These are phyloP conservation scores for Cucurbitaria berberidis DNA, from an alignment of 2,329 filamentous ascomycete species.

Conservation along the genomic window DNA sequence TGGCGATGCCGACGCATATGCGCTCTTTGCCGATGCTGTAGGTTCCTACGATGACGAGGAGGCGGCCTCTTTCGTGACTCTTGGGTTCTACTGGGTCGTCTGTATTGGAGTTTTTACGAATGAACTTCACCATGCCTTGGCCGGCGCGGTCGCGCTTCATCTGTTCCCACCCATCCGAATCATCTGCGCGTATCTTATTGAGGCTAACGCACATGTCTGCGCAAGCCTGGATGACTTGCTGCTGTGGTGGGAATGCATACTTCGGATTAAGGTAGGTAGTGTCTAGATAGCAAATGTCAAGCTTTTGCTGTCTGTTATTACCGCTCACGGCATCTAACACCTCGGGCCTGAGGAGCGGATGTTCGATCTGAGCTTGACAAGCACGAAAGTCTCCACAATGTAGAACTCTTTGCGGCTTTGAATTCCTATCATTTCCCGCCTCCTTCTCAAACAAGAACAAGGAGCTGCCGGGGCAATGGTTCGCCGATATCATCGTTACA, in stretches of 20 bases:
- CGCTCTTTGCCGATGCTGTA: conserved; percentile 98
- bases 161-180: conserved; percentile 62
- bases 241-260: conserved; percentile 90
- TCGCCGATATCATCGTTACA: conserved; percentile 95
- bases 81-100: conserved; percentile 36
- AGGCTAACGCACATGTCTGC: conserved; percentile 85
- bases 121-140: conserved; percentile 68
- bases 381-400: conserved; percentile 97
- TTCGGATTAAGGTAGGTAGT: conserved; percentile 96
- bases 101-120: conserved; percentile 55
- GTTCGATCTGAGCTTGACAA: conserved; percentile 80
- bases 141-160: conserved; percentile 62
- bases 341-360: conserved; percentile 81
- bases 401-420: conserved; percentile 76
- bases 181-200: conserved; percentile 68
- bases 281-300: conserved; percentile 95
- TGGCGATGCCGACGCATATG: conserved; percentile 90
- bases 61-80: conserved; percentile 62
- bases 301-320: conserved; percentile 78
- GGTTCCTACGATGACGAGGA: conserved; percentile 92
- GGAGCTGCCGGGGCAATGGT: conserved; percentile 95
- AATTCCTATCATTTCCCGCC: conserved; percentile 64
- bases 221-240: conserved; percentile 85
- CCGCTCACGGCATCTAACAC: conserved; percentile 72
- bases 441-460: conserved; percentile 90